A percentile compares a stretch with the other conserved stretches of the same genome.
Evolutionary conservation across 768 basidiomycete species (phyloP).

Genomic region (Polyporus arcularius): DNA sequence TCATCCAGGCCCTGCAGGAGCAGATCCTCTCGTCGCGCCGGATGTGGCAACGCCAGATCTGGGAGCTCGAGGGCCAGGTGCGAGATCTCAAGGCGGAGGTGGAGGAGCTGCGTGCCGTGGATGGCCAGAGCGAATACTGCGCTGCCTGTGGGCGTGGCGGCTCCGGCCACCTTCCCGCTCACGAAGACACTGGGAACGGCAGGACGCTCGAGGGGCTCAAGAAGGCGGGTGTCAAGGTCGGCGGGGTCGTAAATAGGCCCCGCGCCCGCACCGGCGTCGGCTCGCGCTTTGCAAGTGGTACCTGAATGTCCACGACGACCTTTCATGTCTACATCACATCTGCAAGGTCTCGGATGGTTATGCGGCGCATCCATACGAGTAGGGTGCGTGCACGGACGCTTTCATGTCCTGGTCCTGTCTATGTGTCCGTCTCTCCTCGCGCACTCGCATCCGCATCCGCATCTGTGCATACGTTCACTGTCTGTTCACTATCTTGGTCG

Average conservation of each 20-base stretch:
- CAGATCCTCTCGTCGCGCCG: conserved; percentile 58
- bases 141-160: conserved; percentile 59
- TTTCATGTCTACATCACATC: neutral
- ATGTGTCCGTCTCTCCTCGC: too few species aligned
- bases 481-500: conserved; percentile 8
- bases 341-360: neutral
- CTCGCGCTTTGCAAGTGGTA: conserved; percentile 60
- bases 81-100: conserved; percentile 71
- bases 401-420: neutral
- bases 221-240: conserved; percentile 30
- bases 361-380: neutral
- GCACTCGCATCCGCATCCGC: too few species aligned
- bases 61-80: conserved; percentile 76
- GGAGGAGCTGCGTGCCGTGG: conserved; percentile 50
- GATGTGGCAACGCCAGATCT: conserved; percentile 71
- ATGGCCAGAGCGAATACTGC: conserved; percentile 49
- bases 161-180: conserved; percentile 3
- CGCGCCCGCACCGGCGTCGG: conserved; percentile 67
- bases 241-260: conserved; percentile 59
- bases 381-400: neutral
- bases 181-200: neutral
- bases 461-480: conserved; percentile 15
- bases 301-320: conserved; percentile 25
- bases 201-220: conserved; percentile 23
- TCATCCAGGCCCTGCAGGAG: conserved; percentile 59